These are phyloP conservation scores for Fragilaria radians DNA, from an alignment of 108 stramenopile species.

Conservation along the genomic window DNA sequence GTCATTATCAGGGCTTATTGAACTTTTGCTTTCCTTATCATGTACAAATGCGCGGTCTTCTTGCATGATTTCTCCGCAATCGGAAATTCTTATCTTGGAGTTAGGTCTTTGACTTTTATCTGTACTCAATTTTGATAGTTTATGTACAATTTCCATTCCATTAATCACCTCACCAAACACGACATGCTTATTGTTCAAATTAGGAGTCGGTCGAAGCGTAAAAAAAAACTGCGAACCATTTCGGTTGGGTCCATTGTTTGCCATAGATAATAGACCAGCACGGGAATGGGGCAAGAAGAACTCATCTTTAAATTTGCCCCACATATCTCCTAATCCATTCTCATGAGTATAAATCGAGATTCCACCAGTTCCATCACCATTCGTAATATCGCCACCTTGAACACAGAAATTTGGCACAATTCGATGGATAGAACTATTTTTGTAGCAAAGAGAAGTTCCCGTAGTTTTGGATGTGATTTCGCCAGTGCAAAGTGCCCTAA, in stretches of 20 bases:
- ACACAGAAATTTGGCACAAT: conserved; percentile 62
- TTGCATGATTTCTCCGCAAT: too few species aligned
- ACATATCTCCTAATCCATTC: too few species aligned
- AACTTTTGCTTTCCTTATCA: too few species aligned
- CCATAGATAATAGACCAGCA: conserved; percentile 68
- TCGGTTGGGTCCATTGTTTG: conserved; percentile 66
- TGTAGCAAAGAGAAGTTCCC: conserved; percentile 56
- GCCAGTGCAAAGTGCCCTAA: conserved; percentile 82
- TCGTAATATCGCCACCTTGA: conserved; percentile 81
- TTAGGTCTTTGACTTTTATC: too few species aligned
- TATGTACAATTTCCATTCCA: conserved; percentile 52
- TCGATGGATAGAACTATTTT: conserved; percentile 58
- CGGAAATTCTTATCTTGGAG: too few species aligned
- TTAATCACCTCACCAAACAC: conserved; percentile 82
- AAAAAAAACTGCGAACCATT: conserved; percentile 82
- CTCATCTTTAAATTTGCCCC: conserved; percentile 76
- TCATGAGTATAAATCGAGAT: conserved; percentile 57
- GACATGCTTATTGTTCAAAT: conserved; percentile 83
- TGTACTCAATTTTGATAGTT: conserved; percentile 33
- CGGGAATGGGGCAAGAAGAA: conserved; percentile 50
- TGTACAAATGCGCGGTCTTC: too few species aligned
- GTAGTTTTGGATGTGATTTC: too few species aligned
- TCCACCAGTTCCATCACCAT: conserved; percentile 80
- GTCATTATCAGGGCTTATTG: too few species aligned
- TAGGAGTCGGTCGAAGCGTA: conserved; percentile 33